Evolutionary conservation across 2,329 filamentous ascomycete genomes (phyloP), one percentile per base, ranked within the genome.

Genomic region (Penicillium sp.): DNA sequence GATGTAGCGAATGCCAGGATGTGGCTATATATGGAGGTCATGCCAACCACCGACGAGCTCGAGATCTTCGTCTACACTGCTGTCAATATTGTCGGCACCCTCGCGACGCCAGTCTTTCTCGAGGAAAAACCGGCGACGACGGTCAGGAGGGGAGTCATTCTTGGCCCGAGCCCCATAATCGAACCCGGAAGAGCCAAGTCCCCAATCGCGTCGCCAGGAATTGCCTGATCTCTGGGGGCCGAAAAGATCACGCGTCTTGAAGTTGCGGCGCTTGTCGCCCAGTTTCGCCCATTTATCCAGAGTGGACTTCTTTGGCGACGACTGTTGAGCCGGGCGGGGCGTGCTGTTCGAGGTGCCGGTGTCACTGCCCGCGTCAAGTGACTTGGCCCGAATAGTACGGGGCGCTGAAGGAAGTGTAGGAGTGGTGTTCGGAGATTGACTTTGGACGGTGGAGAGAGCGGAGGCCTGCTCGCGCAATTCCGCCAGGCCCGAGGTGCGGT

Each of bases 21-120:
- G 10, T 20, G 39, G 30, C 54, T 76, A 79, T 65, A 78, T 73
- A 65, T 79, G 75, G 64, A 77, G 72, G 62, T 80, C 80, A 65
- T 85, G 80, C 80, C 85, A 93, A 70, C 85, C 86, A 73, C 88
- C 88, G 80, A 95, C 86, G 82, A 90, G 94, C 79, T 94, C 88
- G 72, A 89, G 70, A 60, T 90, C 84, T 60, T 81, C 82, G 64
- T 85, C 64, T 17, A 65, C 40, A 30, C 55, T 64, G 38, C 57
- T 76, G 69, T 84, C 82, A 59, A 46, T 45, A 39, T 57, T 63
- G 9, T 62, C 59, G 38, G 46, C 47, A 15, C 49, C 47, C 36
- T 66, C 56, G 29, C 60, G 63, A 36, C 73, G 77, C 64, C 73
- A 70, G 44, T 68, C 66, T 44, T 65, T 66, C 44, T 64, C 57